These are phyloP conservation scores for Amanita subjunquillea DNA, from an alignment of 768 basidiomycete species.

Conservation along the genomic window DNA sequence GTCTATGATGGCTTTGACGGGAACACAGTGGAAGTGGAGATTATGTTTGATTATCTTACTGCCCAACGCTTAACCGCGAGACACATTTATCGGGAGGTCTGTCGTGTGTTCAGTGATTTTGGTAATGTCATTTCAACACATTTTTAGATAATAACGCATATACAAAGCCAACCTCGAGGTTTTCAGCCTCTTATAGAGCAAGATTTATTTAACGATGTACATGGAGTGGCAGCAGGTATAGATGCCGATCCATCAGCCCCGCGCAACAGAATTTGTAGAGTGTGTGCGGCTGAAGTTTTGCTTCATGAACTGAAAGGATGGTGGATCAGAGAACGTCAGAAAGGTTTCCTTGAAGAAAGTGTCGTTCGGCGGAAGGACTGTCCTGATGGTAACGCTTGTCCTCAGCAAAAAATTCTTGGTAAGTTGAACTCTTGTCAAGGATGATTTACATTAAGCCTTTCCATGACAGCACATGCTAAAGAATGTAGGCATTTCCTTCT, in stretches of 20 bases:
- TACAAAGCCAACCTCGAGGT: slow-evolving; percentile 48
- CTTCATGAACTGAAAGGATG: slow-evolving; percentile 71
- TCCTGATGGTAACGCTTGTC: slow-evolving; percentile 47
- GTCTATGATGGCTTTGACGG: slow-evolving; percentile 75
- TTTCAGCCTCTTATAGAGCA: slow-evolving; percentile 60
- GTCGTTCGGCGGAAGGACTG: slow-evolving; percentile 62
- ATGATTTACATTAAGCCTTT: slow-evolving; percentile 6
- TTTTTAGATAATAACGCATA: slow-evolving; percentile 48
- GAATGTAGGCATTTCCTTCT: slow-evolving; percentile 45
- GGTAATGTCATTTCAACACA: neutral
- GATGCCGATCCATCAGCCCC: slow-evolving; percentile 51
- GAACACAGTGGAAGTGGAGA: slow-evolving; percentile 74
- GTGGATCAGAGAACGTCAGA: slow-evolving; percentile 74
- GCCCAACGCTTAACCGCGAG: slow-evolving; percentile 51
- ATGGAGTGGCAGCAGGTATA: slow-evolving; percentile 41
- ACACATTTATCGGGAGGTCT: slow-evolving; percentile 70
- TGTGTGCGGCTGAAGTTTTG: slow-evolving; percentile 67
- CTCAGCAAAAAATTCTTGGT: slow-evolving; percentile 59
- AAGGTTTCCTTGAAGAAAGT: slow-evolving; percentile 47
- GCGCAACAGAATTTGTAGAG: slow-evolving; percentile 54
- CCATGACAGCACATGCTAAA: slow-evolving; percentile 49
- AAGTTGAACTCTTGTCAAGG: slow-evolving; percentile 14
- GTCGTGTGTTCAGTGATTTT: slow-evolving; percentile 10
- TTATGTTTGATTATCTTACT: slow-evolving; percentile 73
- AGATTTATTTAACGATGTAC: slow-evolving; percentile 63